Conservation (phyloP, 176 grass and related monocot genomes). For the Metroxylon sagu region DNA sequence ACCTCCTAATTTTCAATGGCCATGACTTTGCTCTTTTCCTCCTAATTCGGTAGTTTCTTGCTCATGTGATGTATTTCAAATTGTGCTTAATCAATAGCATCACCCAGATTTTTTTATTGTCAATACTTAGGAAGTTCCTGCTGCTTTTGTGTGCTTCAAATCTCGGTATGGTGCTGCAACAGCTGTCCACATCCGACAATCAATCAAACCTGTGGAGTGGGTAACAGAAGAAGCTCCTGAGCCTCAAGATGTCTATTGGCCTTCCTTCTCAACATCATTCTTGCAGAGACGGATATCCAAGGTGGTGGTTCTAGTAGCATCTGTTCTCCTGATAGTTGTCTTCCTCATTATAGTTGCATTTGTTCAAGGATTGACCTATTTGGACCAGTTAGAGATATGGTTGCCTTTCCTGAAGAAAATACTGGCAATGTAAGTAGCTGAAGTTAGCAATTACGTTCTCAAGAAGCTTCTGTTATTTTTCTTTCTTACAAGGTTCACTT, state of each 20-base stretch:
- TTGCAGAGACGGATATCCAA: constrained; percentile 91
- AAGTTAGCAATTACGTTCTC: not conserved
- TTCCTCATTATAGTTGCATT: constrained; percentile 64
- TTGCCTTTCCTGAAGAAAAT: constrained; percentile 77
- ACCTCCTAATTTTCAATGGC: too few species aligned
- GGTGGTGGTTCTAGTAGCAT: constrained; percentile 66
- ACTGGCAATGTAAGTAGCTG: constrained; percentile 59
- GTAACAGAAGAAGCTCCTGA: constrained; percentile 83
- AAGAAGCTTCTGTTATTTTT: too few species aligned
- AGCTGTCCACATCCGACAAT: constrained; percentile 66
- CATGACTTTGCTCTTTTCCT: too few species aligned
- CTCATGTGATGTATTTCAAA: too few species aligned
- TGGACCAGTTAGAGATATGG: constrained; percentile 83
- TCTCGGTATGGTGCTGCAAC: constrained; percentile 63
- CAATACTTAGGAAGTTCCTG: constrained; percentile 49
- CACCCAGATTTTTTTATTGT: not conserved
- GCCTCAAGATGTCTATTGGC: constrained; percentile 83
- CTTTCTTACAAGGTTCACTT: too few species aligned
- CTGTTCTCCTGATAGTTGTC: constrained; percentile 61
- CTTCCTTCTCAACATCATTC: constrained; percentile 88
- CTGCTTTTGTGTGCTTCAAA: constrained; percentile 85
- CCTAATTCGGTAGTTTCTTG: too few species aligned
- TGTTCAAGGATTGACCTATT: constrained; percentile 88
- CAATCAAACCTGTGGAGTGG: constrained; percentile 75
- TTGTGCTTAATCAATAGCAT: not conserved